Evolutionary conservation across 495 filamentous ascomycete genomes (phyloP), one percentile per base, ranked within the genome.

Genomic region (Penicillium arizonense): DNA sequence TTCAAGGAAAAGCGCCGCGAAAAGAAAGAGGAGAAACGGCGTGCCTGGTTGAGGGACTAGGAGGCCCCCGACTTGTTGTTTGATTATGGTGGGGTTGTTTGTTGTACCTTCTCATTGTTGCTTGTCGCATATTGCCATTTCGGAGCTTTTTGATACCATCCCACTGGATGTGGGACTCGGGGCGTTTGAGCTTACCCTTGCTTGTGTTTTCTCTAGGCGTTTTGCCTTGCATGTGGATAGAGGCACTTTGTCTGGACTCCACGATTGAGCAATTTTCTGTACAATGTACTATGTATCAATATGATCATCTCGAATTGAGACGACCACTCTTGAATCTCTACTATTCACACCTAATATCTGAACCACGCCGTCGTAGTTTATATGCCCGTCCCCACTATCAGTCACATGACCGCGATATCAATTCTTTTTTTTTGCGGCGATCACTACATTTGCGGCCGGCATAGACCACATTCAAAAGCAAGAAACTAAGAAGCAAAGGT

Each of bases 11-110:
- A 88, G 72, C 77, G 87, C 46, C 73, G 82, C 35, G 87, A 91
- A 56, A 91, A 83, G 78, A 98, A 98, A 75, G 91, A 96, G 66
- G 91, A 97, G 76, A 97, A 96, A 73, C 75, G 92, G 42, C 74
- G 91, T 47, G 95, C 91, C 13, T 98, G 95, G 91, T 70, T 97
- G 63, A 72, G 85, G 45, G 93, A 97, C 77, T 96, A 42, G 37
- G 6, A 14, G 11, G n/a, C 2, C 16, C 23, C 3, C 28, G 14
- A 10, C 13, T 26, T 2, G 3, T 21, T 64, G 33, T 55, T 39
- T 50, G n/a, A 23, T 42, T 23, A 20, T 13, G 38, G 39, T 20
- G 24, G 32, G 33, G 38, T 12, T 30, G 13, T 47, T 14, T 37
- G 45, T 26, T 48, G n/a, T 14, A 40, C 26, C 20, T 28, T 14